Evolutionary conservation across 306 rosid genomes (phyloP).

Genomic region (Sicyos edulis): DNA sequence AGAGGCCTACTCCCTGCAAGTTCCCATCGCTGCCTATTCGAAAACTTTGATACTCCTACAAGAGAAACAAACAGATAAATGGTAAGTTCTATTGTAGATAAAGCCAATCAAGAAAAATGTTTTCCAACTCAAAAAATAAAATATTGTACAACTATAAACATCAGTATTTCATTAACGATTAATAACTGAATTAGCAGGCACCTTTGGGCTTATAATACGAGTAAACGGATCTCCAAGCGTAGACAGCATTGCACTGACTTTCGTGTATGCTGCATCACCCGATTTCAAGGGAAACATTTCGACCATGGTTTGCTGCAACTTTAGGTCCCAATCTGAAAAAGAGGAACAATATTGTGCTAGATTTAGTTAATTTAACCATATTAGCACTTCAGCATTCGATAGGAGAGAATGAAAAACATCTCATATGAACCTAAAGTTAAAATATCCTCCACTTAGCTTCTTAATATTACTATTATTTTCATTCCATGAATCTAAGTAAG

Average conservation of each 20-base stretch:
- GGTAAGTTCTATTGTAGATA: background rate
- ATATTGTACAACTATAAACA: background rate
- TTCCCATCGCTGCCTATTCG: conserved; percentile 85
- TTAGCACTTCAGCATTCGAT: background rate
- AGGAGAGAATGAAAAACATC: background rate
- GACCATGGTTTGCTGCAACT: conserved; percentile 94
- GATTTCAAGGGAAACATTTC: conserved; percentile 92
- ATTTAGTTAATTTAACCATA: background rate
- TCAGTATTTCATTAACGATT: background rate
- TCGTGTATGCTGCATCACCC: conserved; percentile 80
- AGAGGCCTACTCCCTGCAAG: conserved; percentile 90
- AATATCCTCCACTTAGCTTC: background rate
- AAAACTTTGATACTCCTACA: conserved; percentile 87
- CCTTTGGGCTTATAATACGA: conserved; percentile 90
- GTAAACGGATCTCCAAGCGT: conserved; percentile 98
- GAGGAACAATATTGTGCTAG: background rate
- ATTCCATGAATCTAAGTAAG: background rate
- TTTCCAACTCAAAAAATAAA: background rate
- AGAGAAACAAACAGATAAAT: conserved; percentile 24
- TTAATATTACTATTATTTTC: background rate
- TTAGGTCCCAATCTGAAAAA: conserved; percentile 80
- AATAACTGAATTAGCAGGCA: conserved; percentile 15
- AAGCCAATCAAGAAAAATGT: background rate
- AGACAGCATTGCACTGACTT: conserved; percentile 92
- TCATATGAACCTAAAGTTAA: background rate